Conservation (phyloP, 2,329 filamentous ascomycete species). For the Cucurbitaria berberidis region DNA sequence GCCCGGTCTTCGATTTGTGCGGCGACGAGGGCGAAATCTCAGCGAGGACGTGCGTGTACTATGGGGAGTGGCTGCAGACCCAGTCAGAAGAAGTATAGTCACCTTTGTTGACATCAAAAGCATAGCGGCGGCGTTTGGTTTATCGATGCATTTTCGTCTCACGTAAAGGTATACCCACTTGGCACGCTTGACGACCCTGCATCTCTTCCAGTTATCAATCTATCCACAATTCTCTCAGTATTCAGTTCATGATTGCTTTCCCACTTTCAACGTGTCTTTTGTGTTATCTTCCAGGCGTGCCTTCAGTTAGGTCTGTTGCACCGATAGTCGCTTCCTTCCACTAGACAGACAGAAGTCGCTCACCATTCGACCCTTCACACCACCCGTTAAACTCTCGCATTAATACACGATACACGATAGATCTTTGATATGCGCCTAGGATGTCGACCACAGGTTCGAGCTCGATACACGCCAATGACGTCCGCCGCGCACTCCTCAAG, state of each 20-base stretch:
- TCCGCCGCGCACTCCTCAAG: constrained; percentile 6
- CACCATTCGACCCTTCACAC: neutral
- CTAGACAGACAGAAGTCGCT: neutral
- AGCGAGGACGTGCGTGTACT: constrained; percentile 90
- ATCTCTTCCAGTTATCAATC: neutral
- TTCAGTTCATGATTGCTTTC: neutral
- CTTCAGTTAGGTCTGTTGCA: too few species aligned
- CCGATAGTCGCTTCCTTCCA: neutral
- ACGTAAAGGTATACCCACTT: neutral
- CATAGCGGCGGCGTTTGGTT: constrained; percentile 38
- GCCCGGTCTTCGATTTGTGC: constrained; percentile 92
- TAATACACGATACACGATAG: neutral
- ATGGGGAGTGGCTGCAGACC: constrained; percentile 75
- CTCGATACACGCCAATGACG: neutral
- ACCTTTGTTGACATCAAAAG: constrained; percentile 2
- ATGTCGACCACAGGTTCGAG: neutral
- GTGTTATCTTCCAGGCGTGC: too few species aligned
- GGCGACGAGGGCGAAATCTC: constrained; percentile 89
- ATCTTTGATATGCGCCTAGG: neutral
- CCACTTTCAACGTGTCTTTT: too few species aligned
- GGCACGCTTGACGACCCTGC: neutral
- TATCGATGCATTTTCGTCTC: constrained; percentile 12
- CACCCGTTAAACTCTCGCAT: neutral
- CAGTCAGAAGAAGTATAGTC: constrained; percentile 34
- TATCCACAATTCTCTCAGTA: neutral